Evolutionary conservation across 305 asterid genomes (phyloP).

Genomic region (Fraxinus xanthoxyloides): DNA sequence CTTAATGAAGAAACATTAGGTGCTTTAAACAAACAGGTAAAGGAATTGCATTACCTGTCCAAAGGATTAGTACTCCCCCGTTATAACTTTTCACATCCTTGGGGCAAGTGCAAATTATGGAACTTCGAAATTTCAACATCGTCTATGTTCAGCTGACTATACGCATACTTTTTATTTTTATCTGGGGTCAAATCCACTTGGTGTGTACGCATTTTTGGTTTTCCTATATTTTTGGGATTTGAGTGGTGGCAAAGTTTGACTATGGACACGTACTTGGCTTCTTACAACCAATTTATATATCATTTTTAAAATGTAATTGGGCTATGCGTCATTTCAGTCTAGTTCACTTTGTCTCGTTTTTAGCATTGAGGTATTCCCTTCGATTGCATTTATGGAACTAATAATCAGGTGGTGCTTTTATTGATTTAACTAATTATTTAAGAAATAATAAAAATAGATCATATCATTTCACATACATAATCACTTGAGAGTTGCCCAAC

Average conservation of each 20-base stretch:
- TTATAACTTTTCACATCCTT: neutral
- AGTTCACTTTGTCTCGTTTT: neutral
- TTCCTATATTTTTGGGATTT: neutral
- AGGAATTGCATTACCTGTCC: slow-evolving; percentile 4
- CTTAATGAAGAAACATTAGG: slow-evolving; percentile 98
- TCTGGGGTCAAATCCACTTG: neutral
- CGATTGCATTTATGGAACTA: neutral
- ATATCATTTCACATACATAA: neutral
- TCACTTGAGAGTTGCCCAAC: neutral
- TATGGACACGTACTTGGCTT: neutral
- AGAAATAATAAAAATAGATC: neutral
- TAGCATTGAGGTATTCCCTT: slow-evolving; percentile 5
- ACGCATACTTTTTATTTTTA: neutral
- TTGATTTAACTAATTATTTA: neutral
- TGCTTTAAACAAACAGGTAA: slow-evolving; percentile 96
- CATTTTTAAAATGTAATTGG: neutral
- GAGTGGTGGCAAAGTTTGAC: neutral
- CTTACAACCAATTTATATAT: neutral
- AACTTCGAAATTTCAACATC: neutral
- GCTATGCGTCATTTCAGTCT: neutral
- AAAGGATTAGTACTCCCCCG: neutral
- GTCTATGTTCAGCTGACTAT: neutral
- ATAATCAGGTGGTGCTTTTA: neutral
- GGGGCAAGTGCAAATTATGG: neutral
- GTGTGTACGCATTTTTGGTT: neutral